Percentiles rank a stretch among this genome's conserved stretches.
Conservation (phyloP, 139 green algal species). For the Diplosphaera chodatii region DNA sequence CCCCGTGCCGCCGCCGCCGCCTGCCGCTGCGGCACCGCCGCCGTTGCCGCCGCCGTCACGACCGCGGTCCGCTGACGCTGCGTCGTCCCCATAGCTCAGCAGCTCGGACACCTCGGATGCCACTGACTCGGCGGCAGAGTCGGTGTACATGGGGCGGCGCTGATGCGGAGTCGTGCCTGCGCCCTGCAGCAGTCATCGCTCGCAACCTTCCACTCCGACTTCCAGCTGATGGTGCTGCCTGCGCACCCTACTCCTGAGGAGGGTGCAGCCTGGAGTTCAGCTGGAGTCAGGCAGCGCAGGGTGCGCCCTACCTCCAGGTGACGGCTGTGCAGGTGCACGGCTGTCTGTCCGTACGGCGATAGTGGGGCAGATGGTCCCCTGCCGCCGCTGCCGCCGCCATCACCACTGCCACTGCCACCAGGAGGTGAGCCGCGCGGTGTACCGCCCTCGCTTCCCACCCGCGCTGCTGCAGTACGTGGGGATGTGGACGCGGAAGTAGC, state of each 20-base stretch:
- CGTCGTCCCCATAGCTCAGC: background rate
- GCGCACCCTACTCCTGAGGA: too few relatives aligned
- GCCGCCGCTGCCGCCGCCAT: background rate
- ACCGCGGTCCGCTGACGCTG: background rate
- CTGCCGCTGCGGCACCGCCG: too few relatives aligned
- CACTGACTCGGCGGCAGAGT: background rate
- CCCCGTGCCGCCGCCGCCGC: too few relatives aligned
- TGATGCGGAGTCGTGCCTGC: too few relatives aligned
- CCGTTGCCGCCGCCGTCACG: background rate
- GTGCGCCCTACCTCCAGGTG: background rate
- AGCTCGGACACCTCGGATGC: background rate
- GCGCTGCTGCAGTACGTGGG: too few relatives aligned
- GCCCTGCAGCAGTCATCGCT: background rate
- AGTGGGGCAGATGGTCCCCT: too few relatives aligned
- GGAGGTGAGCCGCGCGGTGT: background rate
- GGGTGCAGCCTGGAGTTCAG: too few relatives aligned
- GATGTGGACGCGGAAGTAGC: too few relatives aligned
- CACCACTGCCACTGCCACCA: background rate
- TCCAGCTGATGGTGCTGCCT: too few relatives aligned
- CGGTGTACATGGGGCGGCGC: background rate
- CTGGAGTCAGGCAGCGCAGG: too few relatives aligned
- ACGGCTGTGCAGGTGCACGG: background rate
- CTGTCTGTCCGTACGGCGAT: background rate
- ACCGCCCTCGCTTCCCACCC: too few relatives aligned
- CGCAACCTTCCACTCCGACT: too few relatives aligned